phyloP scores from a whole-genome alignment of 169 alveolate genomes.

The Plasmodium fragile region DNA sequence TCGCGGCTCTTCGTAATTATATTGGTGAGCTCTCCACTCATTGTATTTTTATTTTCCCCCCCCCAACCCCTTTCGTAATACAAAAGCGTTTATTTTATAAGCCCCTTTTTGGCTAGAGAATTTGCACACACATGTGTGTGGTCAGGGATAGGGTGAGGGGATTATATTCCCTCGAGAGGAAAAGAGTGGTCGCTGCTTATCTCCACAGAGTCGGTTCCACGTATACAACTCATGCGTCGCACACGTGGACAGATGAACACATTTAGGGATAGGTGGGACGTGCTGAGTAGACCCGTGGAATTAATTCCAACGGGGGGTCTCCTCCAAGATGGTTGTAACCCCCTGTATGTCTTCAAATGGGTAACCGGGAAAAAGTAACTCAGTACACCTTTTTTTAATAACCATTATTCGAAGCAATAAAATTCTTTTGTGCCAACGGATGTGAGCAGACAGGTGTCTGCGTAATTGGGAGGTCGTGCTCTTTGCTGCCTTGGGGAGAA shows the following conservation, averaged over 20 bases:
- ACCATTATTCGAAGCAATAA: neutral
- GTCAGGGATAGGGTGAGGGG: neutral
- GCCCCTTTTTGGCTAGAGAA: conserved; percentile 1
- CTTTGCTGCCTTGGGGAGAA: neutral
- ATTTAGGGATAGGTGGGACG: neutral
- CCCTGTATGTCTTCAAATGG: neutral
- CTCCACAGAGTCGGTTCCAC: neutral
- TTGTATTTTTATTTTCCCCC: conserved; percentile 33
- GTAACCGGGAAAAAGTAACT: neutral
- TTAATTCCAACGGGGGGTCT: neutral
- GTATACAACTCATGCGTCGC: neutral
- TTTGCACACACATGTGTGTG: neutral
- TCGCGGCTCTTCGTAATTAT: conserved; percentile 19
- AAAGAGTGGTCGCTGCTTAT: neutral
- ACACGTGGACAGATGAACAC: neutral
- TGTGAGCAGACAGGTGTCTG: neutral
- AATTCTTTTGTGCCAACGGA: neutral
- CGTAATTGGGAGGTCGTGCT: neutral
- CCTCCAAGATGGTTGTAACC: neutral
- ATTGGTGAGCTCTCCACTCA: conserved; percentile 32
- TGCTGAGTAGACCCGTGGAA: neutral
- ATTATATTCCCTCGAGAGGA: neutral
- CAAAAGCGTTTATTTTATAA: neutral
- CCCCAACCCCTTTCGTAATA: neutral
- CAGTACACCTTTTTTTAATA: neutral